Evolutionary conservation across 768 basidiomycete species (phyloP).

Genomic region (Mycena vitilis): DNA sequence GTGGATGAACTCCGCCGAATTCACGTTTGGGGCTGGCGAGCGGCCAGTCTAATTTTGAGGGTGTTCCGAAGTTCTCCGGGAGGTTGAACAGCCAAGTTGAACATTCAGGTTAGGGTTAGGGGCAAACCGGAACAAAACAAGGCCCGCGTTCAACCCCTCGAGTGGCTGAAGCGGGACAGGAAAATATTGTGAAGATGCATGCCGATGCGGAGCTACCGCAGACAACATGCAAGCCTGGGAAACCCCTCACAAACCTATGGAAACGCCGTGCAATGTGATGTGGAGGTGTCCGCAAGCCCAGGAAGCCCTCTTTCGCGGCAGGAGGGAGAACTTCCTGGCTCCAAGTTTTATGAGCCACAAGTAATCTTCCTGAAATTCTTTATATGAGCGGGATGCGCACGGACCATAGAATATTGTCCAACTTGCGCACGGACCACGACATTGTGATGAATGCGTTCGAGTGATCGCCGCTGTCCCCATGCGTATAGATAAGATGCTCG

Average conservation of each 20-base stretch:
- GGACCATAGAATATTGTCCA: background rate
- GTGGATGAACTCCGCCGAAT: too few species aligned
- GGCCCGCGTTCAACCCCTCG: constrained; percentile 22
- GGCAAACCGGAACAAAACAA: background rate
- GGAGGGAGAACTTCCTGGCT: constrained; percentile 15
- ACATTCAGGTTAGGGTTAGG: constrained; percentile 20
- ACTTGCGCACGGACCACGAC: background rate
- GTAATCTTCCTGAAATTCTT: background rate
- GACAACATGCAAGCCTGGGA: background rate
- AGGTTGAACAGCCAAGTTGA: too few species aligned
- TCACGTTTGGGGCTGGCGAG: too few species aligned
- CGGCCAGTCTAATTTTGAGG: too few species aligned
- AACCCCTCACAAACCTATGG: constrained; percentile 10
- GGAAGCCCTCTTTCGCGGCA: constrained; percentile 19
- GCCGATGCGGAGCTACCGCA: constrained; percentile 15
- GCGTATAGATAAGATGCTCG: too few species aligned
- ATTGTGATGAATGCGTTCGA: background rate
- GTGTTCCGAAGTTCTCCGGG: too few species aligned
- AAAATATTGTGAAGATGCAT: constrained; percentile 12
- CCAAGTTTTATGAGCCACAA: background rate
- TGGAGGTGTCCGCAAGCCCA: constrained; percentile 8
- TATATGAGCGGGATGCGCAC: background rate
- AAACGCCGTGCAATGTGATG: background rate
- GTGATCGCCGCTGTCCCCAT: too few species aligned
- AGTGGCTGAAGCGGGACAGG: constrained; percentile 19